Evolutionary conservation across 495 filamentous ascomycete genomes (phyloP).

Genomic region (Xylaria venustula): DNA sequence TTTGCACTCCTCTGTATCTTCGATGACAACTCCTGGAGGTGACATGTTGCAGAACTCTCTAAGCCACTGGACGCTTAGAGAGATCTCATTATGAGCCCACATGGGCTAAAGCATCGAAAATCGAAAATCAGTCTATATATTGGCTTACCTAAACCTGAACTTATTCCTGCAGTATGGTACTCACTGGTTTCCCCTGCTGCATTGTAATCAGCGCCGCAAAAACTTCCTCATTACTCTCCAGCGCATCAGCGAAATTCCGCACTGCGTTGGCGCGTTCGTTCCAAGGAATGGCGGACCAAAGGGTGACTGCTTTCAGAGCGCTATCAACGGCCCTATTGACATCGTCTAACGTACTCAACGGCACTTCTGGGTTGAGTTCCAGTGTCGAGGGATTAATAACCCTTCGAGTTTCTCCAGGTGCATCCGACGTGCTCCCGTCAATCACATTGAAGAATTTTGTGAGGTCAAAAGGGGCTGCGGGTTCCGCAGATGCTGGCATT

Average conservation of each 20-base stretch:
- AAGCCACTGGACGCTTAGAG: not conserved
- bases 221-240: conserved; percentile 39
- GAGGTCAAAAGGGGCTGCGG: no score
- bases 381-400: conserved; percentile 51
- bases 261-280: conserved; percentile 48
- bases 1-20: conserved; percentile 40
- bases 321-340: conserved; percentile 52
- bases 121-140: not conserved
- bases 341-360: conserved; percentile 49
- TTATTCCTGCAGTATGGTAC: not conserved
- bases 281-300: conserved; percentile 50
- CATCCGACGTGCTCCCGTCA: no score
- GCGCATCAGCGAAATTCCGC: conserved; percentile 43
- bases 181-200: conserved; percentile 56
- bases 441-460: no score
- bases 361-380: conserved; percentile 51
- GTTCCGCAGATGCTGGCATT: no score
- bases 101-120: not conserved
- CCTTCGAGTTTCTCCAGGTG: no score
- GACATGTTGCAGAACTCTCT: not conserved
- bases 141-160: not conserved
- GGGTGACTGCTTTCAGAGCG: conserved; percentile 48
- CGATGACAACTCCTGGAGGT: conserved; percentile 21
- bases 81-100: conserved; percentile 4
- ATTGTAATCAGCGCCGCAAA: conserved; percentile 50